Evolutionary conservation across 495 filamentous ascomycete genomes (phyloP), one percentile per base, ranked within the genome.

Genomic region (Neurospora sp.): DNA sequence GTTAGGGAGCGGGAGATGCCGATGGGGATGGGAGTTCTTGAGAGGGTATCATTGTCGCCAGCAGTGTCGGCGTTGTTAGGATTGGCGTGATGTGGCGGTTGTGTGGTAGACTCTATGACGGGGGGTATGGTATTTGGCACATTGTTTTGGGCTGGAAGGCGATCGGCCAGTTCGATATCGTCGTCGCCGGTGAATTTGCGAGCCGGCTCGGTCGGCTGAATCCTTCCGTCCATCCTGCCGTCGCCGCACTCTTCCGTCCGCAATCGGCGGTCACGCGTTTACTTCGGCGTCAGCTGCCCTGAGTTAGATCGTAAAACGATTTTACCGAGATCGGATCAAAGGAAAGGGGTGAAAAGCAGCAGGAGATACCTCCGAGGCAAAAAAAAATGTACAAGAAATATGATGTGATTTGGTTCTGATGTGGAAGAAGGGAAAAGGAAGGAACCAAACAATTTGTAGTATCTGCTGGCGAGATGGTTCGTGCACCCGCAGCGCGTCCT

Each of bases 1-100:
- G 81, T 75, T 59, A 80, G 53, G 53, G 53, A 61, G 53, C 1
- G 53, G 27, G 27, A 35, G 27, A 61, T 61, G 3, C 53, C 48
- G 12, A 61, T 61, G 22, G 53, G 44, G n/a, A 48, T 48, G 44
- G 44, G 22, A 5, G 53, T 5, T 2, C 0, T 61, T 61, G 27
- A 35, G 22, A 7, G 27, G 20, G 46, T 42, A 22, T 61, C 53
- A 61, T 53, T 0, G 7, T 46, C 42, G 42, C 42, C 42, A n/a
- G 42, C 18, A 46, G 18, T 46, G 18, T 7, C 6, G 18, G 18
- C 3, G 8, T 46, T 20, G 44, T 18, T 20, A 0, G 44, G 18
- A 4, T 46, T 46, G 18, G 44, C 18, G 18, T 12, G 46, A 1
- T 4, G 4, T 1, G 46, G 20, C 5, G 10, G 10, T 5, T 5